A percentile compares a stretch with the other conserved stretches of the same genome.
These are phyloP conservation scores for Musa acuminata DNA, from an alignment of 176 grass and related monocot species.

Conservation along the genomic window DNA sequence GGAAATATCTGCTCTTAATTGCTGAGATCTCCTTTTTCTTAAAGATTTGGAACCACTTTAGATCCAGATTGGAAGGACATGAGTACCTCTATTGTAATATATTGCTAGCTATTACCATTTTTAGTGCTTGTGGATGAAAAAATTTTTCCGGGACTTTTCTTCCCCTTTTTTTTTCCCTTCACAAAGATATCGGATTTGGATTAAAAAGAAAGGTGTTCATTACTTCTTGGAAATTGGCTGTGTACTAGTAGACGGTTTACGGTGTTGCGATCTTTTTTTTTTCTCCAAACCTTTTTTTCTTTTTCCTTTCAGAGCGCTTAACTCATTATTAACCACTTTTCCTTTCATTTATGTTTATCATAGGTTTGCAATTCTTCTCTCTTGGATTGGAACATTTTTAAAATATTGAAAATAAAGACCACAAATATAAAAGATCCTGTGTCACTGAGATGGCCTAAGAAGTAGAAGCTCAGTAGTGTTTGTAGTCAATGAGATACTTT, in stretches of 20 bases:
- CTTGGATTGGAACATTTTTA: no score
- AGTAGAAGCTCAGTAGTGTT: neutral
- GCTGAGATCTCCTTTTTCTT: neutral
- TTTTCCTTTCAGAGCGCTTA: no score
- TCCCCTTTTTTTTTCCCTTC: neutral
- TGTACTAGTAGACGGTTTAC: neutral
- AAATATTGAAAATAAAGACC: no score
- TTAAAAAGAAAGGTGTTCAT: neutral
- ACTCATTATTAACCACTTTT: no score
- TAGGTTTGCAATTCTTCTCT: no score
- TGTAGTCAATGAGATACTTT: neutral
- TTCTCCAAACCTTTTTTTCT: neutral
- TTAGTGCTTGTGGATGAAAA: neutral
- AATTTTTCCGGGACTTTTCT: neutral
- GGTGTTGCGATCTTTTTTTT: neutral
- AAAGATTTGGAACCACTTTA: neutral
- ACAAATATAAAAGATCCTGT: neutral
- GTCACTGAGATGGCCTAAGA: neutral
- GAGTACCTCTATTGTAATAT: neutral
- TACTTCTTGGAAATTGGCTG: neutral
- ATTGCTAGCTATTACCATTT: neutral
- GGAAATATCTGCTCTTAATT: neutral
- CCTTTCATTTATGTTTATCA: no score
- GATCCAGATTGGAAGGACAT: neutral
- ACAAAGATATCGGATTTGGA: neutral